Conservation (phyloP, 257 asterid species). For the Orobanche coerulescens region DNA sequence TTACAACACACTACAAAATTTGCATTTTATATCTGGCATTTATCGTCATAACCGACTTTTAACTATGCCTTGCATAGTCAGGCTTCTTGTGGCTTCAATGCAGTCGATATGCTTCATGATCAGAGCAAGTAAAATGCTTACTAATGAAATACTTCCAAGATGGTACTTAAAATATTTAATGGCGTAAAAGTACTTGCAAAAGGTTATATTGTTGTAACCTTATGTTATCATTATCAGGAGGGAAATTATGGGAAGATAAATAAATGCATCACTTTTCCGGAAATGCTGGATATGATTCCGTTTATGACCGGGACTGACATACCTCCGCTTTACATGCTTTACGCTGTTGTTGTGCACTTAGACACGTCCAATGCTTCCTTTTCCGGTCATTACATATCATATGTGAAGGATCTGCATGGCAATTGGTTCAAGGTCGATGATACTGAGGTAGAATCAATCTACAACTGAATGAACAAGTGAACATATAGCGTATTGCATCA, state of each 20-base stretch:
- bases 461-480: not conserved
- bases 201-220: not conserved
- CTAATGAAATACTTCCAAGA: too few species aligned
- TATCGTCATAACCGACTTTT: not conserved
- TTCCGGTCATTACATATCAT: slow-evolving; percentile 74
- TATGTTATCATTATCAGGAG: slow-evolving; percentile 39
- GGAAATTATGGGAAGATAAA: slow-evolving; percentile 82
- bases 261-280: slow-evolving; percentile 76
- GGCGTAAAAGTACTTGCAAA: too few species aligned
- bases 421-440: slow-evolving; percentile 81
- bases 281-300: slow-evolving; percentile 71
- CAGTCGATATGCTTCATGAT: slow-evolving; percentile 80
- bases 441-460: slow-evolving; percentile 75
- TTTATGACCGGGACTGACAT: slow-evolving; percentile 72
- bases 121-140: too few species aligned
- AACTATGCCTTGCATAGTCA: slow-evolving; percentile 20
- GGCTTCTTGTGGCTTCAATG: slow-evolving; percentile 88
- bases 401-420: slow-evolving; percentile 65
- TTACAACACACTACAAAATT: not conserved
- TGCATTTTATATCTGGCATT: too few species aligned
- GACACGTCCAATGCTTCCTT: slow-evolving; percentile 67
- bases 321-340: slow-evolving; percentile 76
- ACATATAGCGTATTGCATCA: too few species aligned
- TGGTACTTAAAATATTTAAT: too few species aligned
- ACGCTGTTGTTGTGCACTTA: slow-evolving; percentile 75